A percentile compares a stretch with the other conserved stretches of the same genome.
Evolutionary conservation across 2,329 filamentous ascomycete genomes (phyloP).

Genomic region (Monosporascus cannonballus): DNA sequence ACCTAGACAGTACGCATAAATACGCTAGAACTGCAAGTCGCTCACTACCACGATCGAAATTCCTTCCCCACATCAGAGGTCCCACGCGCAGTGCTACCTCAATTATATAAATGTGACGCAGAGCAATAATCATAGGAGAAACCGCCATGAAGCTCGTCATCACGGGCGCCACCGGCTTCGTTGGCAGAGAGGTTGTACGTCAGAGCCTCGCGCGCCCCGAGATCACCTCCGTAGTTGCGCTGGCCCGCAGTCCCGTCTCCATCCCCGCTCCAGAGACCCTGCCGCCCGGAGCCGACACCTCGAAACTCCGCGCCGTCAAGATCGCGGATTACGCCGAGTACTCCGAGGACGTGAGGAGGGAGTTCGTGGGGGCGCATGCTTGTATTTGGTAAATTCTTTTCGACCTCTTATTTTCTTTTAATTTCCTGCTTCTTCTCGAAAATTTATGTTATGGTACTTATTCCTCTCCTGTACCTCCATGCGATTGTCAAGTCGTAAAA

Average conservation of each 20-base stretch:
- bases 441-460: not conserved
- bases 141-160: not conserved
- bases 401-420: no score
- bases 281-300: constrained; percentile 17
- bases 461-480: not conserved
- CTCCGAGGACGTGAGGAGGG: constrained; percentile 30
- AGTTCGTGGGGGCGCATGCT: constrained; percentile 33
- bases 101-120: not conserved
- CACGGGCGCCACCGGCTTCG: constrained; percentile 14
- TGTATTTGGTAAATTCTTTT: constrained; percentile 23
- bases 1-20: no score
- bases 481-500: no score
- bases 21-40: no score
- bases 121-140: not conserved
- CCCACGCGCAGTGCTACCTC: no score
- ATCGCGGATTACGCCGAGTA: constrained; percentile 35
- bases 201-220: constrained; percentile 30
- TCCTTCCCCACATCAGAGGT: no score
- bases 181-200: constrained; percentile 37
- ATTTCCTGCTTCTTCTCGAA: not conserved
- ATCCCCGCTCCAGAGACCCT: constrained; percentile 14
- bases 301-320: constrained; percentile 34
- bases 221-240: constrained; percentile 34
- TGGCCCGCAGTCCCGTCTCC: constrained; percentile 31
- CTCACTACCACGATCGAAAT: no score